phyloP scores from a whole-genome alignment of 306 rosid genomes.

The Benincasa hispida region DNA sequence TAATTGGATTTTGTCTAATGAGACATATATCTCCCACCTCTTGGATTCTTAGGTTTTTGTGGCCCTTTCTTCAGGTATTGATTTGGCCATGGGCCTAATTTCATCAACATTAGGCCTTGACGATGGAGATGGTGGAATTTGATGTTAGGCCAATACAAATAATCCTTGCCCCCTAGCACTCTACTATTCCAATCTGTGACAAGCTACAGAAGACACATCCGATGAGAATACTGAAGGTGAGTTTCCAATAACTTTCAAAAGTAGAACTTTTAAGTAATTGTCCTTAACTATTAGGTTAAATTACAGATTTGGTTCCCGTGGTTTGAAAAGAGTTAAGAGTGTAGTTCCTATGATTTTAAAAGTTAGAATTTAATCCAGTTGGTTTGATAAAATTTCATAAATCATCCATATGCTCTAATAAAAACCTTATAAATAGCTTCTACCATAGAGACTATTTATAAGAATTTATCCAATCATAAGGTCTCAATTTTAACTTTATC shows the following conservation, averaged over 20 bases:
- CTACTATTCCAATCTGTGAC: neutral
- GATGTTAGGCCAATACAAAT: neutral
- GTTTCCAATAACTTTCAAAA: neutral
- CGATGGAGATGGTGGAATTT: neutral
- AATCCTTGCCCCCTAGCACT: neutral
- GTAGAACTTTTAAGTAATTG: neutral
- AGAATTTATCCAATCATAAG: too few species aligned
- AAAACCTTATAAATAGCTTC: too few species aligned
- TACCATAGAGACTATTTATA: too few species aligned
- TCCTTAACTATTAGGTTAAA: too few species aligned
- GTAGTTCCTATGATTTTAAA: too few species aligned
- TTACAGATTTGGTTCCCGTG: too few species aligned
- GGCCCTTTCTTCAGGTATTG: neutral
- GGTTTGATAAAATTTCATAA: too few species aligned
- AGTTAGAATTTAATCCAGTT: too few species aligned
- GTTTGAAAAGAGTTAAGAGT: too few species aligned
- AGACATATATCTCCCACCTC: neutral
- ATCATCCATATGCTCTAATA: too few species aligned
- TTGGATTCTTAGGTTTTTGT: neutral
- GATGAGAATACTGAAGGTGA: neutral
- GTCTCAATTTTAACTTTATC: too few species aligned
- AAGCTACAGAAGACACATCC: neutral
- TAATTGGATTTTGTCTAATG: neutral
- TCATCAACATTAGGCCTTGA: slow-evolving; percentile 1
- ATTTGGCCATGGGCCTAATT: neutral